Evolutionary conservation across 1,284 basidiomycete genomes (phyloP).

Genomic region (Sutorius eximius): DNA sequence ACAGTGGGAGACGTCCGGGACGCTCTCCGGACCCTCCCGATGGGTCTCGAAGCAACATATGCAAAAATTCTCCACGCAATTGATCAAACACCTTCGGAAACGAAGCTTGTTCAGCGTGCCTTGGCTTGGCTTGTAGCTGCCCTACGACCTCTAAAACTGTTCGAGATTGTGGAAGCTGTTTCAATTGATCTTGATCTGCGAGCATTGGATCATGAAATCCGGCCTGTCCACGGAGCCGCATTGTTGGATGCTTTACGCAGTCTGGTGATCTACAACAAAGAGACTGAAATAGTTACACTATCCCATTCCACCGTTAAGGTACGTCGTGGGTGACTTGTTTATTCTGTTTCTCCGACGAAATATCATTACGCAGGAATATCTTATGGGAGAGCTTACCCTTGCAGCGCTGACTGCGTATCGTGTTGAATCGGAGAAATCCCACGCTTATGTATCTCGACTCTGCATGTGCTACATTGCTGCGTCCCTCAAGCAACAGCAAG

Average conservation of each 20-base stretch:
- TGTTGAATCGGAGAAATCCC: neutral
- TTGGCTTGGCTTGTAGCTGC: neutral
- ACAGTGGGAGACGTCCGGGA: neutral
- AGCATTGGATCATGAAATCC: neutral
- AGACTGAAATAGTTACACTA: neutral
- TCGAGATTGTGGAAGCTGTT: neutral
- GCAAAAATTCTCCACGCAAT: neutral
- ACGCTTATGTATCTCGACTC: neutral
- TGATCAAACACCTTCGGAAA: neutral
- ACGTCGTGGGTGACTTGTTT: neutral
- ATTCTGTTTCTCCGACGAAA: neutral
- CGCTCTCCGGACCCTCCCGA: neutral
- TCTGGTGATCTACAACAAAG: neutral
- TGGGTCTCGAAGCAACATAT: neutral
- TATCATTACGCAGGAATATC: neutral
- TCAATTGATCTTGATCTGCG: neutral
- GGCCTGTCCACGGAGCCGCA: neutral
- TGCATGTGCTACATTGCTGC: neutral
- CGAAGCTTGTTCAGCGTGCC: neutral
- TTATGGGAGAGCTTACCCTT: neutral
- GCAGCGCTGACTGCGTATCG: neutral
- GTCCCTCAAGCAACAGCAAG: neutral
- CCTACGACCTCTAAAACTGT: neutral
- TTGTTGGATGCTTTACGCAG: neutral
- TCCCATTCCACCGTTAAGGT: neutral